Evolutionary conservation across 129 eudicot genomes (phyloP).

Genomic region (Tagetes patula): DNA sequence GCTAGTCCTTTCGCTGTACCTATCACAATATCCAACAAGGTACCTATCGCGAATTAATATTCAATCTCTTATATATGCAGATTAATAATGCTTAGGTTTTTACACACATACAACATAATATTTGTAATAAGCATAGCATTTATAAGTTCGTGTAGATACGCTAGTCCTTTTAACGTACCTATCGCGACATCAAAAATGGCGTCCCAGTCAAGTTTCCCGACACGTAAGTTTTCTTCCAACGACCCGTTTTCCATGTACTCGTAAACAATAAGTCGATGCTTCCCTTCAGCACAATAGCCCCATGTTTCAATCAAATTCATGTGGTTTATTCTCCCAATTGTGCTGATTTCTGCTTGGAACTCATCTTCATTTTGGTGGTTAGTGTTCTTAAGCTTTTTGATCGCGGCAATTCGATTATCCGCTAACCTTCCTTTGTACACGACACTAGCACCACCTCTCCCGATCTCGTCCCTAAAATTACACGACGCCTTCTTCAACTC

Average conservation of each 20-base stretch:
- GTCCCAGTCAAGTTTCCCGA: constrained; percentile 24
- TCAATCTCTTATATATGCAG: too few relatives aligned
- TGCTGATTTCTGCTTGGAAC: constrained; percentile 40
- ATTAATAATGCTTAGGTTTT: too few relatives aligned
- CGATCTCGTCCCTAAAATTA: constrained; percentile 42
- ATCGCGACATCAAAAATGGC: background rate
- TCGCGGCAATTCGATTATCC: constrained; percentile 38
- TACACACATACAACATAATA: too few relatives aligned
- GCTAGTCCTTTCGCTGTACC: constrained; percentile 28
- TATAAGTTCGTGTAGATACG: constrained; percentile 9
- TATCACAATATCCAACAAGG: constrained; percentile 1
- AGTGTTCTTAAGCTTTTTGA: constrained; percentile 27
- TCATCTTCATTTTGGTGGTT: constrained; percentile 28
- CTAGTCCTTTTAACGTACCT: constrained; percentile 25
- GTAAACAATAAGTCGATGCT: constrained; percentile 30
- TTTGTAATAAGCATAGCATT: too few relatives aligned
- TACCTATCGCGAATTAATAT: too few relatives aligned
- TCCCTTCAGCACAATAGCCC: constrained; percentile 36
- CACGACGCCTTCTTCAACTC: constrained; percentile 31
- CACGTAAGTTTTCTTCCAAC: constrained; percentile 19
- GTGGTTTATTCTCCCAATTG: constrained; percentile 36
- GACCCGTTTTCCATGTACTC: constrained; percentile 38
- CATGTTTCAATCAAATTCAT: constrained; percentile 33
- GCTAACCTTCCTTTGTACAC: constrained; percentile 32
- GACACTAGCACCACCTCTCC: constrained; percentile 36